A percentile compares a stretch with the other conserved stretches of the same genome.
Evolutionary conservation across 2,329 filamentous ascomycete genomes (phyloP).

Genomic region (Dendrostoma leiphaemia): DNA sequence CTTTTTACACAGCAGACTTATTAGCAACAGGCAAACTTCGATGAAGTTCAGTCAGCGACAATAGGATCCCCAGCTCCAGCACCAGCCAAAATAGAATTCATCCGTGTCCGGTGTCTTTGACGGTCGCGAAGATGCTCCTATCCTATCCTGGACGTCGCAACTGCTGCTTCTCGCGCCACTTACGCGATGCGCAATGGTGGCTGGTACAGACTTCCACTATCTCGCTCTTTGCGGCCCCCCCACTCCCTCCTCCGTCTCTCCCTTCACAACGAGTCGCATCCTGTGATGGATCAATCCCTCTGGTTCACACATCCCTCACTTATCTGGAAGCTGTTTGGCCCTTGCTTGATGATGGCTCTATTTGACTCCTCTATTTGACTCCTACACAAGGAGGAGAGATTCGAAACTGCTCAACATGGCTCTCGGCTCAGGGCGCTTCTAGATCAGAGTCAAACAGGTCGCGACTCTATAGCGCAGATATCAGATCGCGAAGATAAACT

Average conservation of each 20-base stretch:
- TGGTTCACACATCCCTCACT: background rate
- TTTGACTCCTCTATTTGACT: background rate
- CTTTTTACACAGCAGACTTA: too few species aligned
- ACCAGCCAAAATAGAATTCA: too few species aligned
- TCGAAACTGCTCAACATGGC: background rate
- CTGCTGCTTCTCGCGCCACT: too few species aligned
- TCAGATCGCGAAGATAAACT: slow-evolving; percentile 5
- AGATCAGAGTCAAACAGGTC: background rate
- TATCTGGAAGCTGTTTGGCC: background rate
- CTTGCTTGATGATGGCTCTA: slow-evolving; percentile 1
- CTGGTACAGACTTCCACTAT: background rate
- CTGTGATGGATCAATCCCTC: background rate
- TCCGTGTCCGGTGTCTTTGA: too few species aligned
- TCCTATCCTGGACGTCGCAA: too few species aligned
- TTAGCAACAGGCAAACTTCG: too few species aligned
- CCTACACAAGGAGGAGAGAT: too few species aligned
- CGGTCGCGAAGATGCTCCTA: too few species aligned
- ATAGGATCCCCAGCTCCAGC: too few species aligned
- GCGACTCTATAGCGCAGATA: background rate
- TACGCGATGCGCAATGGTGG: too few species aligned
- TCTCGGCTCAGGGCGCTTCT: slow-evolving; percentile 7
- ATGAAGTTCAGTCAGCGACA: too few species aligned
- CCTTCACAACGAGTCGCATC: background rate
- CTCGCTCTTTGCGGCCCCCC: background rate
- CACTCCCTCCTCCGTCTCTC: background rate